Evolutionary conservation across 257 asterid genomes (phyloP).

Genomic region (Solanum sitiens): DNA sequence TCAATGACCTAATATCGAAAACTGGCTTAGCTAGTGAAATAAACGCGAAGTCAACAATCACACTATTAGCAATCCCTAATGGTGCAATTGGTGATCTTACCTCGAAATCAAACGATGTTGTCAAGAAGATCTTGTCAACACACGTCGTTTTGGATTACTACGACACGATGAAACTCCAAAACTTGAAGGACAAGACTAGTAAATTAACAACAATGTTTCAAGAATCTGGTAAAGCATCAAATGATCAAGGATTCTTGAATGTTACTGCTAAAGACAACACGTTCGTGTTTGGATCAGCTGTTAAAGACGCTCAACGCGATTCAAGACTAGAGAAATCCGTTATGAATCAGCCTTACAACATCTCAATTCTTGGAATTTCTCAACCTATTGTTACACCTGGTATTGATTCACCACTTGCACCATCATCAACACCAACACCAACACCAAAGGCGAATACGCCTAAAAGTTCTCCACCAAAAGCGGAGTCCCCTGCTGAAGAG

Average conservation of each 20-base stretch:
- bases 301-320: constrained; percentile 24
- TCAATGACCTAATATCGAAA: constrained; percentile 29
- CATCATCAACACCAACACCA: not conserved
- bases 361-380: constrained; percentile 60
- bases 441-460: not conserved
- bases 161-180: constrained; percentile 41
- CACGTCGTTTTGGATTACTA: constrained; percentile 70
- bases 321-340: constrained; percentile 25
- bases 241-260: constrained; percentile 47
- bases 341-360: constrained; percentile 38
- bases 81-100: constrained; percentile 22
- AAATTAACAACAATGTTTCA: constrained; percentile 53
- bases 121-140: constrained; percentile 34
- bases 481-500: not conserved
- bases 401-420: constrained; percentile 15
- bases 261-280: constrained; percentile 20
- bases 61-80: constrained; percentile 51
- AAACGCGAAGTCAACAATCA: constrained; percentile 34
- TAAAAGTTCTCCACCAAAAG: not conserved
- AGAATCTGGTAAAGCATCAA: constrained; percentile 14
- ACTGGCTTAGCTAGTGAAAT: constrained; percentile 33
- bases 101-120: constrained; percentile 21
- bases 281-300: constrained; percentile 55
- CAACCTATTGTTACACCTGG: constrained; percentile 50
- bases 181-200: constrained; percentile 18